phyloP scores from a whole-genome alignment of 2,329 filamentous ascomycete species.

The Fusarium succisae region DNA sequence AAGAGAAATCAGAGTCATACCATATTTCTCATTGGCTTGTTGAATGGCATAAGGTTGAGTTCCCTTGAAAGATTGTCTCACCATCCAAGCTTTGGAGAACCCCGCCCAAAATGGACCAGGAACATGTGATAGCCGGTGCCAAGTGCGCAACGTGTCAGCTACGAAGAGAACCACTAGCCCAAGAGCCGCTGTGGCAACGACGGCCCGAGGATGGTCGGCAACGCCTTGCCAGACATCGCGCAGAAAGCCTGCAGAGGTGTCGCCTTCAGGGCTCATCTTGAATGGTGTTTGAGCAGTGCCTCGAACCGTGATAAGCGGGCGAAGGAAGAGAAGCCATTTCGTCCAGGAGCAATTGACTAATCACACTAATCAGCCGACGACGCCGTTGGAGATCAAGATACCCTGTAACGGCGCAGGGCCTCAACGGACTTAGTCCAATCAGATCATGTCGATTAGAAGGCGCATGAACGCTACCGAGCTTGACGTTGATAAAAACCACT shows the following conservation, averaged over 20 bases:
- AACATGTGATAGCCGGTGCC: conserved; percentile 48
- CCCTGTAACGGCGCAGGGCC: background rate
- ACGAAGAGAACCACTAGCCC: conserved; percentile 11
- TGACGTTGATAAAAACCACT: background rate
- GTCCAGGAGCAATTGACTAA: background rate
- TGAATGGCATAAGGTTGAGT: conserved; percentile 39
- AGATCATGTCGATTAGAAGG: background rate
- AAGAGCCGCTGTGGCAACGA: background rate
- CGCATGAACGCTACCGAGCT: background rate
- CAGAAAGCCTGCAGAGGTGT: background rate
- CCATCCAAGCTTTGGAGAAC: conserved; percentile 48
- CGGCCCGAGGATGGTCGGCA: background rate
- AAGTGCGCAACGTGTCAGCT: conserved; percentile 25
- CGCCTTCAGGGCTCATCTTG: background rate
- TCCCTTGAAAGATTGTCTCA: conserved; percentile 39
- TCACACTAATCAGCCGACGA: background rate
- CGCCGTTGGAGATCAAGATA: background rate
- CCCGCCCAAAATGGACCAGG: conserved; percentile 48
- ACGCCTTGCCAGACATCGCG: background rate
- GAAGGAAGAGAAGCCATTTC: background rate
- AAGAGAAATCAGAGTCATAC: background rate
- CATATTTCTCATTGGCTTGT: conserved; percentile 13
- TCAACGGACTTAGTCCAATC: background rate
- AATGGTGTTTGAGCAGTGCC: background rate
- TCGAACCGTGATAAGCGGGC: background rate